Evolutionary conservation across 331 rosid genomes (phyloP).

Genomic region (Cucumis variabilis): DNA sequence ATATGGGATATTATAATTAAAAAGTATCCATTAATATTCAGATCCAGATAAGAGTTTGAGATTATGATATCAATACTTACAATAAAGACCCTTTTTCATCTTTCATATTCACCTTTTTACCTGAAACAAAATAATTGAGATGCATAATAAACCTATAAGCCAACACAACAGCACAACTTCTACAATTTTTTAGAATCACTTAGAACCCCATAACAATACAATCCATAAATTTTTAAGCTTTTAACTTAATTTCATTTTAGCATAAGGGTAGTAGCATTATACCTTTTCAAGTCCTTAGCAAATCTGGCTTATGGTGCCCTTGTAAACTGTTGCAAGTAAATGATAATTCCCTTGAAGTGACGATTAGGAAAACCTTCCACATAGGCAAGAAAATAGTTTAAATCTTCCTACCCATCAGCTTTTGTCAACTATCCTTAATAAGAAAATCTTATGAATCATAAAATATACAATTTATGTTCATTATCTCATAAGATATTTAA

Average conservation of each 20-base stretch:
- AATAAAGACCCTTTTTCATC: background rate
- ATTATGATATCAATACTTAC: conserved; percentile 20
- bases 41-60: background rate
- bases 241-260: background rate
- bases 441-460: conserved; percentile 10
- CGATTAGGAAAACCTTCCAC: conserved; percentile 22
- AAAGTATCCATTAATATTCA: conserved; percentile 4
- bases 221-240: background rate
- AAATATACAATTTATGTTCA: background rate
- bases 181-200: background rate
- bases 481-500: background rate
- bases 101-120: background rate
- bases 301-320: background rate
- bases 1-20: conserved; percentile 2
- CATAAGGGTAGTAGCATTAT: background rate
- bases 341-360: background rate
- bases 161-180: background rate
- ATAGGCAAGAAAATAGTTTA: conserved; percentile 5
- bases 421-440: conserved; percentile 25
- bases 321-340: conserved; percentile 14
- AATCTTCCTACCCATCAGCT: background rate
- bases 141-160: background rate
- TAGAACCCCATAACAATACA: background rate
- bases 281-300: background rate
- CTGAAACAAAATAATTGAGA: conserved; percentile 18